Evolutionary conservation across 192 early-diverging fungal species (phyloP).

Genomic region (Mortierella antarctica): DNA sequence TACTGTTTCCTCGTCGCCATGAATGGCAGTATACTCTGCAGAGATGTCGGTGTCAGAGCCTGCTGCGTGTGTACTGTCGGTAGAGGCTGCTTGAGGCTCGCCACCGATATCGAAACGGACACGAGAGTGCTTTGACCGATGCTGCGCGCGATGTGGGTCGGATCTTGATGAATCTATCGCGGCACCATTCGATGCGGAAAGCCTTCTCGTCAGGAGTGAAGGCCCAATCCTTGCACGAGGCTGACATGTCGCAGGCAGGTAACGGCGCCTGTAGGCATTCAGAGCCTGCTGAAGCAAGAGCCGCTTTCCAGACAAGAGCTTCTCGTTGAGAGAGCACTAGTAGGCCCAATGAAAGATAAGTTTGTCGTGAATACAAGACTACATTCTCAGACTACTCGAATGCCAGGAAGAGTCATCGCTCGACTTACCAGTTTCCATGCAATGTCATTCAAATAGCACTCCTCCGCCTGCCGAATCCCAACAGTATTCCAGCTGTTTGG

Average conservation of each 20-base stretch:
- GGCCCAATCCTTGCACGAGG: constrained; percentile 32
- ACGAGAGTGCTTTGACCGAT: not conserved
- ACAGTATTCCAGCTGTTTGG: constrained; percentile 40
- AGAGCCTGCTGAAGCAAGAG: constrained; percentile 63
- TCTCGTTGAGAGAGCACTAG: constrained; percentile 58
- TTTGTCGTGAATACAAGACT: not conserved
- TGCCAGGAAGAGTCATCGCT: not conserved
- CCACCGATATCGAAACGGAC: not conserved
- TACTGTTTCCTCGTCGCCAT: not conserved
- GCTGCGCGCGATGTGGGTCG: not conserved
- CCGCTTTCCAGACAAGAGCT: constrained; percentile 52
- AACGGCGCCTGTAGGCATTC: constrained; percentile 58
- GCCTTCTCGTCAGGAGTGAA: constrained; percentile 10
- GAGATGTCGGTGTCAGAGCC: no score
- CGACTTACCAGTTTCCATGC: constrained; percentile 75
- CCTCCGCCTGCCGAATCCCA: constrained; percentile 57
- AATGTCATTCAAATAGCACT: constrained; percentile 62
- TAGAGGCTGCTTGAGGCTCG: not conserved
- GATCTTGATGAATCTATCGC: not conserved
- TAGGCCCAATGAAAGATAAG: not conserved
- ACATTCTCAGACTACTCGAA: not conserved
- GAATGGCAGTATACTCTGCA: not conserved
- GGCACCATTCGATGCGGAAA: not conserved
- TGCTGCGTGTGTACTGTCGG: not conserved
- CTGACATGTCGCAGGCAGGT: constrained; percentile 26